Base-by-base conservation (phyloP, 1,284 basidiomycete species). In the Rhodotorula sp. region DNA sequence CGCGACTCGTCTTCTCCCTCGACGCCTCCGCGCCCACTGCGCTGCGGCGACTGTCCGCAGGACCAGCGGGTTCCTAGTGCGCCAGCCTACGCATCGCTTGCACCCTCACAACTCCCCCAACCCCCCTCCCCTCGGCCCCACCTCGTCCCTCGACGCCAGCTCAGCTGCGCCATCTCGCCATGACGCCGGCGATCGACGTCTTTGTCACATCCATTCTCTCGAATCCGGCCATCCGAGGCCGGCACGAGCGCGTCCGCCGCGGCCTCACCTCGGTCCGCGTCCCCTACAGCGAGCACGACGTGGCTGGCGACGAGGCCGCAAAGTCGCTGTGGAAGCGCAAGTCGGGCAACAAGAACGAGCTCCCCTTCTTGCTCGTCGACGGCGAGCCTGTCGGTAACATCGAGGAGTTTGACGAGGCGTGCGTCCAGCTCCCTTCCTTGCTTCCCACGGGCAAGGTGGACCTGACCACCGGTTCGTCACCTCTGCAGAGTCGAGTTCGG, bases 361-460 rank as follows among this genome's bases (percentile, higher is more conserved):
- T 76, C 19, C 75, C 75, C 9, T 74, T 70, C 64, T 48, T 76
- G 27, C 61, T 76, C 8, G 70, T 74, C 46, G 71, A 74, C 42
- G 75, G 75, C 1, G 69, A 74, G 34, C 66, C 66, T 3, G 68
- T 72, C 2, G 74, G 74, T 25, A 69, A 49, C 10, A 64, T 72
- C 52, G 75, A 72, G 9, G 66, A 72, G 12, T 53, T 76, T 3
- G 75, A 76, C 68, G 75, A 76, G 41, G 75, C 75, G 75, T 75
- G 25, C 49, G 73, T 61, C 12, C 3, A 2, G n/a, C 7, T 25
- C 34, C 27, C 12, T 3, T 12, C 27, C 50, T 52, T 21, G 21
- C 54, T 7, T 16, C 19, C 17, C 4, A 19, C 4, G 8, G n/a
- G 16, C 34, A 1, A 14, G 44, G 17, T 52, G 1, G n/a, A 25